Percentiles rank a stretch among this genome's conserved stretches.
These are phyloP conservation scores for Oryza glumipatula DNA, from an alignment of 176 grass and related monocot species.

Conservation along the genomic window DNA sequence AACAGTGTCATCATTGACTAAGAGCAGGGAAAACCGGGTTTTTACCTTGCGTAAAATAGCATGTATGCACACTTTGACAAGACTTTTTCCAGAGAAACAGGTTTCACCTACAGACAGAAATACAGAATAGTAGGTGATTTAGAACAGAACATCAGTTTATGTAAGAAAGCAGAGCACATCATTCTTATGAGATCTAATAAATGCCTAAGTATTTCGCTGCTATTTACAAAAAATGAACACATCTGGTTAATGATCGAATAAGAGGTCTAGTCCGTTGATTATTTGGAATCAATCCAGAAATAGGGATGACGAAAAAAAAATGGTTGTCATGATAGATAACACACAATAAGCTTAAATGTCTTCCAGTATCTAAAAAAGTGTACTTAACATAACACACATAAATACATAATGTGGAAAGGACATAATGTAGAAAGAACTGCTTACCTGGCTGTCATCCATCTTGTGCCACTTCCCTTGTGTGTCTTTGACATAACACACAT, in stretches of 20 bases:
- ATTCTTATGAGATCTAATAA: constrained; percentile 14
- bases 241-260: constrained; percentile 13
- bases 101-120: constrained; percentile 69
- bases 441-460: constrained; percentile 82
- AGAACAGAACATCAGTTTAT: constrained; percentile 18
- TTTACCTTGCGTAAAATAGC: constrained; percentile 92
- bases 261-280: constrained; percentile 15
- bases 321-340: constrained; percentile 10
- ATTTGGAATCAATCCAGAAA: constrained; percentile 12
- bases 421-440: background rate
- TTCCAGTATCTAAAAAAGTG: constrained; percentile 15
- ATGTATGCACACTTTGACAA: constrained; percentile 79
- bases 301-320: constrained; percentile 11
- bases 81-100: constrained; percentile 58
- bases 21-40: background rate
- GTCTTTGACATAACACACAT: constrained; percentile 91
- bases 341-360: constrained; percentile 28
- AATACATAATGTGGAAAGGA: background rate
- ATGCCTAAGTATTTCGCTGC: constrained; percentile 5
- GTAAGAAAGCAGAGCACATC: background rate
- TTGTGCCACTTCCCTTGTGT: constrained; percentile 75
- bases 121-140: background rate
- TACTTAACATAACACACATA: constrained; percentile 5
- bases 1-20: background rate
- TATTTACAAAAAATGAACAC: constrained; percentile 21